Percentiles rank a stretch among this genome's conserved stretches.
Evolutionary conservation across 208 protist genomes (phyloP).

Genomic region (Crithidia thermophila): DNA sequence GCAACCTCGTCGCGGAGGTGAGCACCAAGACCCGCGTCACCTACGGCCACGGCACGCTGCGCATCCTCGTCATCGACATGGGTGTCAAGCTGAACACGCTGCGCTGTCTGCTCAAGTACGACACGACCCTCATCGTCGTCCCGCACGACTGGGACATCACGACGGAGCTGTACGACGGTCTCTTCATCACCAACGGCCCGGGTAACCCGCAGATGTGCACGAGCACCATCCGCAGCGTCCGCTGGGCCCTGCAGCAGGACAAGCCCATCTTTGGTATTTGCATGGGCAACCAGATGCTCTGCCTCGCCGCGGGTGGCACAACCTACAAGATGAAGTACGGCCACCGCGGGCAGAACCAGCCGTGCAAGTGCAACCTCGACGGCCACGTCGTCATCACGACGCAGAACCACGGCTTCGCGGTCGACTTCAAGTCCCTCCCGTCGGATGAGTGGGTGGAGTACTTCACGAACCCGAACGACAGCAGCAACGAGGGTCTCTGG

Average conservation of each 20-base stretch:
- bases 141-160: slow-evolving; percentile 97
- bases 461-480: slow-evolving; percentile 98
- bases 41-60: slow-evolving; percentile 88
- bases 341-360: slow-evolving; percentile 99
- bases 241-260: slow-evolving; percentile 81
- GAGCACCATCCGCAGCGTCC: slow-evolving; percentile 94
- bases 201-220: slow-evolving; percentile 91
- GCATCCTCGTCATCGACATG: slow-evolving; percentile 94
- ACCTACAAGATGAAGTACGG: slow-evolving; percentile 99
- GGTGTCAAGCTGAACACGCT: slow-evolving; percentile 96
- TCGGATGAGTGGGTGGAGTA: slow-evolving; percentile 93
- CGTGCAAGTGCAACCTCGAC: slow-evolving; percentile 89
- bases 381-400: slow-evolving; percentile 95
- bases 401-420: slow-evolving; percentile 99
- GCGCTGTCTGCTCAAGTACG: slow-evolving; percentile 90
- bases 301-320: slow-evolving; percentile 90
- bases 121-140: slow-evolving; percentile 85
- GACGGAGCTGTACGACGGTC: slow-evolving; percentile 95
- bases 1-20: slow-evolving; percentile 96
- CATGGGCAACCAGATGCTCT: slow-evolving; percentile 98
- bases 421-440: slow-evolving; percentile 94
- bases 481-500: slow-evolving; percentile 97
- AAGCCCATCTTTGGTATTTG: slow-evolving; percentile 99
- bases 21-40: slow-evolving; percentile 78
- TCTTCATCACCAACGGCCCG: slow-evolving; percentile 98